Conservation (phyloP, 306 rosid species). For the Oemleria cerasiformis region DNA sequence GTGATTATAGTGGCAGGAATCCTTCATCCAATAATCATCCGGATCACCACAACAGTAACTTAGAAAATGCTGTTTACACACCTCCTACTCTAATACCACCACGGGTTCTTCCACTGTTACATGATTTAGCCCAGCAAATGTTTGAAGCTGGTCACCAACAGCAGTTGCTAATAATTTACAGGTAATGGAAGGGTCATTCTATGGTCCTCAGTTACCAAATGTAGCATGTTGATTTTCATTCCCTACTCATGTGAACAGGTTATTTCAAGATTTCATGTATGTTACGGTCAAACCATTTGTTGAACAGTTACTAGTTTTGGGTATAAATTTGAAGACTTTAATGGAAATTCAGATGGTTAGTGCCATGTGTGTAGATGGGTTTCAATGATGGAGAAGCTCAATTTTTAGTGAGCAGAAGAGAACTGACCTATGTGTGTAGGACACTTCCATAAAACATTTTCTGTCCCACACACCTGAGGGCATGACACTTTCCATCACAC, state of each 20-base stretch:
- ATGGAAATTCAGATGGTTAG: not conserved
- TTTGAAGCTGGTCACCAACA: constrained; percentile 89
- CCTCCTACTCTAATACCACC: constrained; percentile 94
- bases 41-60: constrained; percentile 48
- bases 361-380: not conserved
- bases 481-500: not conserved
- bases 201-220: not conserved
- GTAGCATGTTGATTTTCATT: not conserved
- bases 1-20: constrained; percentile 52
- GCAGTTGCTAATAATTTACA: constrained; percentile 71
- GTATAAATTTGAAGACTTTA: not conserved
- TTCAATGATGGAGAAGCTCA: not conserved
- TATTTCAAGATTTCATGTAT: not conserved
- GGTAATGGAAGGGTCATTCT: constrained; percentile 36
- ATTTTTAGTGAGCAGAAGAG: not conserved
- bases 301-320: not conserved
- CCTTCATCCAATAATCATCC: constrained; percentile 56
- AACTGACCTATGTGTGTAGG: not conserved
- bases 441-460: constrained; percentile 1
- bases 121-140: constrained; percentile 85
- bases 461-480: not conserved
- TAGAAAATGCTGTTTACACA: constrained; percentile 72
- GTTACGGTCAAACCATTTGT: not conserved
- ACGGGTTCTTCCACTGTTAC: constrained; percentile 72
- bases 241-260: constrained; percentile 1